Base-by-base conservation (phyloP, 176 grass and related monocot species). In the Avena eriantha region DNA sequence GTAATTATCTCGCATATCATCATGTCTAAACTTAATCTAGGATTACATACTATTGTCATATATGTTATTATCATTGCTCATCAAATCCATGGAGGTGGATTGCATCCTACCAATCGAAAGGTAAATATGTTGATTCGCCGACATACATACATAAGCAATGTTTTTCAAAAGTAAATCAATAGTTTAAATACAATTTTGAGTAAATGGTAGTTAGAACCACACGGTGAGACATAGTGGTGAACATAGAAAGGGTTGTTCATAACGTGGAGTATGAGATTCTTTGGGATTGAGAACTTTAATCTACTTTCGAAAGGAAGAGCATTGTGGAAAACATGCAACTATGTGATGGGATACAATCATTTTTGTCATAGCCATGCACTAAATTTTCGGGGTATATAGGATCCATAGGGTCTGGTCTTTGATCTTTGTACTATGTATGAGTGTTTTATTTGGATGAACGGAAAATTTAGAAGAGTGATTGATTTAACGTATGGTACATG, bases 371-470 rank as follows among this genome's bases (percentile, higher is more conserved):
- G 59, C 11, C 18, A 63, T 5, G 22, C 22, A 13, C 10, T 66
- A 31, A 13, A 16, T 16, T 67, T 17, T 67, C 0, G 29, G 64
- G 17, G 26, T 34, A 33, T 34, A 29, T 29, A 29, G 64, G 64
- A 67, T 11, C 16, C 15, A 11, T 7, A 34, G 26, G 29, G 64
- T 26, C 34, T 63, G 24, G 12, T 63, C 23, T 31, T 65, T 65
- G 12, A 65, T 31, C 61, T 65, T 31, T 65, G 24, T 65, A 65
- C 61, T 65, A 65, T 65, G 61, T 65, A 65, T 65, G 61, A 65
- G 24, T 65, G 12, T 23, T 31, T 31, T 65, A 61, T 63, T 29
- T 68, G 7, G 31, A 35, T 35, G 68, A 71, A 71, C 10, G 1
- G 8, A 19, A 71, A 71, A 71, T 71, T 2, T 45, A 15, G 35